A percentile compares a stretch with the other conserved stretches of the same genome.
phyloP scores from a whole-genome alignment of 1,284 basidiomycete species.

The Pseudomicrostroma phylloplanum region DNA sequence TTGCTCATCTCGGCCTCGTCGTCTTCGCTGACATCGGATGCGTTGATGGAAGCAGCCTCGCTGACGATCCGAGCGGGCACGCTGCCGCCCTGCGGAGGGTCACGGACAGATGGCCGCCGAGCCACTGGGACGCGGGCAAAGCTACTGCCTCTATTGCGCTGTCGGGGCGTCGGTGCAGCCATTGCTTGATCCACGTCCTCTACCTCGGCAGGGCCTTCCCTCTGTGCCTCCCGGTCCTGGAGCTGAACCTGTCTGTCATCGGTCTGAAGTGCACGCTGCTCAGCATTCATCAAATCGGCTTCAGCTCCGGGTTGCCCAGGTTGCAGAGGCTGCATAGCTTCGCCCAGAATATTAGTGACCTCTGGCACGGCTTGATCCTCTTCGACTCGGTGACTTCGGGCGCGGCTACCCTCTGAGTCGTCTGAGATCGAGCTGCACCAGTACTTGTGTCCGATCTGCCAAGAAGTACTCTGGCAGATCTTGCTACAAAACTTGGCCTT shows the following conservation, averaged over 20 bases:
- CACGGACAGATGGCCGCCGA: too few relatives aligned
- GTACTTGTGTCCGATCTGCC: conserved; percentile 89
- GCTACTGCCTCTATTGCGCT: too few relatives aligned
- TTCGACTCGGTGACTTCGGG: conserved; percentile 14
- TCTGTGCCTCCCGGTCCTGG: not conserved
- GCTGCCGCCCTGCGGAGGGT: not conserved
- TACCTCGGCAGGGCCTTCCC: too few relatives aligned
- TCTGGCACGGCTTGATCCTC: not conserved
- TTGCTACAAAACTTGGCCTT: conserved; percentile 99
- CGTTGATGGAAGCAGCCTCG: not conserved
- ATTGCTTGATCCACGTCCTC: too few relatives aligned
- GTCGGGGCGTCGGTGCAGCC: too few relatives aligned
- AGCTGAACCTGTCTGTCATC: not conserved
- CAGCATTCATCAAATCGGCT: not conserved
- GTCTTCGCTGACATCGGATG: conserved; percentile 5
- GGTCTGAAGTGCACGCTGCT: not conserved
- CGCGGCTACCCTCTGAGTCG: conserved; percentile 23
- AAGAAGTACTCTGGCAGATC: conserved; percentile 92
- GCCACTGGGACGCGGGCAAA: too few relatives aligned
- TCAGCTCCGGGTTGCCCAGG: not conserved
- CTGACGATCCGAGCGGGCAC: not conserved
- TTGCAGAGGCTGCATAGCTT: not conserved
- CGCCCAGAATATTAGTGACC: not conserved
- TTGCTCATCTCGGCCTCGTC: conserved; percentile 32
- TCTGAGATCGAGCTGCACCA: conserved; percentile 51